These are phyloP conservation scores for Psidium friedrichsthalianum DNA, from an alignment of 345 rosid species.

Conservation along the genomic window DNA sequence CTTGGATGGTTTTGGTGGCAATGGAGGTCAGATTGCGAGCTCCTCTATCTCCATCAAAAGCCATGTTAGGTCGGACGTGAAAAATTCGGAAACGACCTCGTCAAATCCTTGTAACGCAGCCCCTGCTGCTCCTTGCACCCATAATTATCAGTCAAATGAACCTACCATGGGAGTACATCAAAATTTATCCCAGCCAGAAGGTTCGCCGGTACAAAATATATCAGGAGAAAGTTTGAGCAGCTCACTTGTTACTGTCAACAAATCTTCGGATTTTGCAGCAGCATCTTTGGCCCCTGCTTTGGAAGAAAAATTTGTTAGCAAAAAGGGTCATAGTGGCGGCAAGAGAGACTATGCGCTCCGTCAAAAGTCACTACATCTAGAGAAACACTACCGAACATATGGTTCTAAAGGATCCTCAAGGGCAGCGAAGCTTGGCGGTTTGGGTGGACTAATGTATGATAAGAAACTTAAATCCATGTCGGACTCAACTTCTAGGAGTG, in stretches of 20 bases:
- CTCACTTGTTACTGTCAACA: slow-evolving; percentile 26
- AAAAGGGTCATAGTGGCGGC: slow-evolving; percentile 44
- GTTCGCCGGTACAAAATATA: slow-evolving; percentile 22
- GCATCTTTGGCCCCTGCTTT: slow-evolving; percentile 19
- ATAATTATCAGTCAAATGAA: slow-evolving; percentile 29
- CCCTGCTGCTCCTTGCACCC: slow-evolving; percentile 30
- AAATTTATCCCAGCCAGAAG: slow-evolving; percentile 29
- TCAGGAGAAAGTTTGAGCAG: slow-evolving; percentile 24
- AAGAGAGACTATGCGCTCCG: slow-evolving; percentile 65
- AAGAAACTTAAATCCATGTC: slow-evolving; percentile 49
- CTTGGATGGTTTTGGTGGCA: slow-evolving; percentile 28
- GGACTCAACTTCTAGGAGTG: slow-evolving; percentile 31
- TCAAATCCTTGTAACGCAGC: slow-evolving; percentile 33
- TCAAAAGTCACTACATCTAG: slow-evolving; percentile 64
- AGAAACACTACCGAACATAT: slow-evolving; percentile 43
- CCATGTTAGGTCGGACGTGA: slow-evolving; percentile 19
- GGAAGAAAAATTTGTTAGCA: slow-evolving; percentile 55
- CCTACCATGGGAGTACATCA: slow-evolving; percentile 20
- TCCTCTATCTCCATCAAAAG: slow-evolving; percentile 5
- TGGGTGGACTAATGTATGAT: slow-evolving; percentile 43
- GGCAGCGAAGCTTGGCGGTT: slow-evolving; percentile 37
- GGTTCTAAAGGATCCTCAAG: slow-evolving; percentile 55
- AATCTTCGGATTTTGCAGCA: slow-evolving; percentile 27
- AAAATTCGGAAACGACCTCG: slow-evolving; percentile 30
- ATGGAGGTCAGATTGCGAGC: slow-evolving; percentile 20